Percentiles rank a stretch among this genome's conserved stretches.
Evolutionary conservation across 2,329 filamentous ascomycete species (phyloP).

Genomic region (Nakataea oryzae): DNA sequence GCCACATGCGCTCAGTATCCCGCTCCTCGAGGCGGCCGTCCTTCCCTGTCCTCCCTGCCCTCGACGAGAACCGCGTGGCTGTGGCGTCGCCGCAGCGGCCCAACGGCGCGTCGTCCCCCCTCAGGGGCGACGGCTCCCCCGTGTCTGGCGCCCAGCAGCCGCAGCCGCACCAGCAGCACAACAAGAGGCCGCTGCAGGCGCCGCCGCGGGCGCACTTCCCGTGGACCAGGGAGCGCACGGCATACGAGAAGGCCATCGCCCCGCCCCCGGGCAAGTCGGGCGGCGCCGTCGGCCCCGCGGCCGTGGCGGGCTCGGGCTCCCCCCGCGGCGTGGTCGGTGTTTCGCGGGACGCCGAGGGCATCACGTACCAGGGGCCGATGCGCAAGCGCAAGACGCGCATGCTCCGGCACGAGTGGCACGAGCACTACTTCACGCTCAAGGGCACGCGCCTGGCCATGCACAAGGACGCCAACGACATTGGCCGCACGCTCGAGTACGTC

Average conservation of each 20-base stretch:
- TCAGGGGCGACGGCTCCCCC: slow-evolving; percentile 7
- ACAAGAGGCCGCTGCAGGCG: slow-evolving; percentile 31
- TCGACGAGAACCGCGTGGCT: slow-evolving; percentile 51
- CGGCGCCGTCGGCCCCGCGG: background rate
- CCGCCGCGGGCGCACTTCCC: slow-evolving; percentile 46
- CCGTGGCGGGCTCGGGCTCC: slow-evolving; percentile 13
- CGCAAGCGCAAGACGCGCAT: slow-evolving; percentile 87
- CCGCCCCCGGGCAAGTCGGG: slow-evolving; percentile 16
- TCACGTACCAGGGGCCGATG: slow-evolving; percentile 77
- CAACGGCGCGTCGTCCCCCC: slow-evolving; percentile 21
- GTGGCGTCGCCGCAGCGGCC: slow-evolving; percentile 20
- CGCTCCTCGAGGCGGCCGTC: slow-evolving; percentile 57
- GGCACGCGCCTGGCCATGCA: slow-evolving; percentile 69
- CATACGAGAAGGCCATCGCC: slow-evolving; percentile 34
- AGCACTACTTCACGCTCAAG: slow-evolving; percentile 80
- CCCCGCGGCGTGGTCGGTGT: slow-evolving; percentile 8
- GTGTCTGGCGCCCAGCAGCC: background rate
- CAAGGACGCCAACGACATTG: slow-evolving; percentile 42
- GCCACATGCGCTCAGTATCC: slow-evolving; percentile 35
- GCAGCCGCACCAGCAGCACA: slow-evolving; percentile 14
- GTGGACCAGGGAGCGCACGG: slow-evolving; percentile 38
- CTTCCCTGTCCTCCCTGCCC: slow-evolving; percentile 55
- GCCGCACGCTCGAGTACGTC: slow-evolving; percentile 63
- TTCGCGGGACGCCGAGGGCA: slow-evolving; percentile 32
- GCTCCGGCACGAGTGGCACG: slow-evolving; percentile 87